Base-by-base conservation (phyloP, 176 grass and related monocot genomes). In the Thalia dealbata region DNA sequence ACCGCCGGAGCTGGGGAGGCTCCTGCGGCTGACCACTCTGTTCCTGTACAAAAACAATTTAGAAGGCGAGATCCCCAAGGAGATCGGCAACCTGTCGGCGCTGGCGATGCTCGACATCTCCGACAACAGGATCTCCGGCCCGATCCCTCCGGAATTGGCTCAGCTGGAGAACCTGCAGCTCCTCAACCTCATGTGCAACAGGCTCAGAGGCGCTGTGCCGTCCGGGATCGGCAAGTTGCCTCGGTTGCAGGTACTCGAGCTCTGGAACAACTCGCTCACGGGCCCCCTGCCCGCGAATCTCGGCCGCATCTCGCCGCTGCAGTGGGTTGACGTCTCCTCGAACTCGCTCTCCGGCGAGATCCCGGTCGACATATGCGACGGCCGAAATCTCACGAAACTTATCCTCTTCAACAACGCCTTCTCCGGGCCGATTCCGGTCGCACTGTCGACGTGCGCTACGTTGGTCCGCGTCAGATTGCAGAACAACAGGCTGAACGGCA, bases 251-350 rank as follows among this genome's bases (percentile, higher is more conserved):
- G 70, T 92, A 64, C 80, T 97, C 61, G 93, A 92, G 84, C 90
- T 97, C 0, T 97, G 93, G 93, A 97, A 97, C 65, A 97, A 97
- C 81, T 92, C 93, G 0, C 55, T 97, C 27, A 88, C 87, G 0
- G 93, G 89, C 1, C 26, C 76, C 13, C 93, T 96, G 0, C 93
- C 93, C 0, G 64, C 78, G 28, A 50, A 38, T 70, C 89, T 97
- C 4, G 93, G 93, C 19, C 75, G 71, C 73, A 92, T 52, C 73
- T 86, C 93, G 64, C 74, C 82, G 18, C 10, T 97, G 71, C 87
- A 92, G 82, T 97, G 93, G 93, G 73, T 97, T 41, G 93, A 97
- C 73, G 93, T 92, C 64, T 96, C 93, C 11, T 92, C 93, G 1
- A 97, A 97, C 73, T 62, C 76, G 7, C 73, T 97, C 21, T 84